Conservation (phyloP, 768 basidiomycete species). For the Solioccasus polychromus region DNA sequence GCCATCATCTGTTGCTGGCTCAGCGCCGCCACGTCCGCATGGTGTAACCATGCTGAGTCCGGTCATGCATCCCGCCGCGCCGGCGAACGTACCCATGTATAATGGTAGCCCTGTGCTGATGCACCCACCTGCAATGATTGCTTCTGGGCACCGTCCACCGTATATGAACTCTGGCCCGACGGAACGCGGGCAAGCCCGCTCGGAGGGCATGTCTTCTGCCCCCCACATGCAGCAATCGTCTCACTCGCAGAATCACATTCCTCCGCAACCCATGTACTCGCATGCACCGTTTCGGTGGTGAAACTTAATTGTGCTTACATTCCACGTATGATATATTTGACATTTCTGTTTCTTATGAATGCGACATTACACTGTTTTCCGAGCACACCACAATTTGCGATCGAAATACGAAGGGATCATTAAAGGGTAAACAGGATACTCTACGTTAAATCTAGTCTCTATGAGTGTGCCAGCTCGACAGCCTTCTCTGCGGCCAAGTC, state of each 20-base stretch:
- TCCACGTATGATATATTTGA: conserved; percentile 32
- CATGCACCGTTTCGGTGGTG: conserved; percentile 32
- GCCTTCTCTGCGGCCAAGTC: conserved; percentile 89
- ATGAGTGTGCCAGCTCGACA: conserved; percentile 59
- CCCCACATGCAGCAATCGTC: conserved; percentile 40
- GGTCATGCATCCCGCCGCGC: conserved; percentile 57
- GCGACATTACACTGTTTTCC: conserved; percentile 18
- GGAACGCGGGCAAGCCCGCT: conserved; percentile 48
- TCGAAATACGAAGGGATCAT: conserved; percentile 4
- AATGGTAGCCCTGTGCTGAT: conserved; percentile 67
- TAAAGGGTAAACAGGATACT: conserved; percentile 18
- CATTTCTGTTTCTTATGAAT: conserved; percentile 28
- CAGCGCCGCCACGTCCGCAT: conserved; percentile 42
- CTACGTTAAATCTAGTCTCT: conserved; percentile 30
- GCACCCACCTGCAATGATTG: conserved; percentile 45
- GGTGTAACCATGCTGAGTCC: conserved; percentile 68
- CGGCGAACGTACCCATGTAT: conserved; percentile 51
- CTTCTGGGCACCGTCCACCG: conserved; percentile 30
- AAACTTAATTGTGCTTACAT: conserved; percentile 16
- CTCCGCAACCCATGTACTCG: conserved; percentile 29
- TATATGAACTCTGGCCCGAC: conserved; percentile 47
- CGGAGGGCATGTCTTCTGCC: conserved; percentile 41
- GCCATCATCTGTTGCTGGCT: conserved; percentile 26
- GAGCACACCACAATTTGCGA: neutral
- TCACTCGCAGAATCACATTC: conserved; percentile 25